Evolutionary conservation across 2,329 filamentous ascomycete species (phyloP), one percentile per base, ranked within the genome.

Genomic region (Penicillium sp.): DNA sequence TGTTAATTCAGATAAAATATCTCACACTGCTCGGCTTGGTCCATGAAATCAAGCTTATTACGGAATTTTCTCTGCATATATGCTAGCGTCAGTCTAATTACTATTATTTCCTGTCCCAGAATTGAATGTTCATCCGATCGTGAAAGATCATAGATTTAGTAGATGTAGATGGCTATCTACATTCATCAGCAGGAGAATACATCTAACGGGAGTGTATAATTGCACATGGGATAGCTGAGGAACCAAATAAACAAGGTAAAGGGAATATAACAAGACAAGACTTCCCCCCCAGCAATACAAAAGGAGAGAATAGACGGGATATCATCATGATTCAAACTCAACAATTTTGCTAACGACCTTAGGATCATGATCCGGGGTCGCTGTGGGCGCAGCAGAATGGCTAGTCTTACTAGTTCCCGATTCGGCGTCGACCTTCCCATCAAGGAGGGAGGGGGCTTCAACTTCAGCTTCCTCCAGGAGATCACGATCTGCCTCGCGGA

Each of bases 391-490:
- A 50, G 37, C 52, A 3, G 57, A 13, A 60, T 50, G 48, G 16
- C 37, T n/a, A 6, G 27, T 50, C 27, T 58, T 62, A 19, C 55
- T 57, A 4, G 49, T 39, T n/a, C 50, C 54, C 2, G 54, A 35
- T 3, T 49, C 55, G 10, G 25, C 46, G 23, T 55, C 47, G 5
- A 71, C 61, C 49, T 67, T 71, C 11, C 62, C 67, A 37, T 70
- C 70, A 35, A 70, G 62, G 1, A 71, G 67, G 13, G 72, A 65
- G 9, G 54, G 65, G 11, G 63, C 53, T 6, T 72, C 72, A 1
- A 89, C 90, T 70, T 93, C 90, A 2, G 88, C 88, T 0, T 89
- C 90, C 64, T 90, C 88, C 14, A 93, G 75, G 14, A 93, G 74
- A 70, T 91, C 89, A 53, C 86, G 79, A 72, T 92, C 89, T 49